phyloP scores from a whole-genome alignment of 176 grass and related monocot species.

The Oryza coarctata region DNA sequence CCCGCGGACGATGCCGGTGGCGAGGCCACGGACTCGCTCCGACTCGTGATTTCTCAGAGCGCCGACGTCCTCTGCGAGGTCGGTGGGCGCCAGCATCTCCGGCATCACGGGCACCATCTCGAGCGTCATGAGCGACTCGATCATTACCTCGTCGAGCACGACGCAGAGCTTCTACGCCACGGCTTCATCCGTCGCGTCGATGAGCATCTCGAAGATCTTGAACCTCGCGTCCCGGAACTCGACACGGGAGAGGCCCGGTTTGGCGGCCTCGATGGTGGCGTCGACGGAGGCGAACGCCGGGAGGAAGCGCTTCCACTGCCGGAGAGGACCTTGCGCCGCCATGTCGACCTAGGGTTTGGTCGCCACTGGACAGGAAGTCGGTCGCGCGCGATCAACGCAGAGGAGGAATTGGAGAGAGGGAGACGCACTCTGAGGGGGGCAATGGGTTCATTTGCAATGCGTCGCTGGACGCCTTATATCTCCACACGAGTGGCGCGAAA shows the following conservation, averaged over 20 bases:
- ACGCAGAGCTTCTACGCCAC: background rate
- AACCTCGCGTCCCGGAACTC: background rate
- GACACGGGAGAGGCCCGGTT: background rate
- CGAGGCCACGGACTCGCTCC: conserved; percentile 5
- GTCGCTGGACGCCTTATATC: background rate
- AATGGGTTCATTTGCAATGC: background rate
- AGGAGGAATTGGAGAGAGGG: background rate
- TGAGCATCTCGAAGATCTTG: background rate
- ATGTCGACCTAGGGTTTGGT: background rate
- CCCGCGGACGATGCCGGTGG: background rate
- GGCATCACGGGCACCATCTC: background rate
- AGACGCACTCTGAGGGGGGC: background rate
- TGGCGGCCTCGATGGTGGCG: background rate
- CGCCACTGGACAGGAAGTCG: background rate
- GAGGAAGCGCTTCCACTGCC: conserved; percentile 23
- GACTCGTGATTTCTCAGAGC: conserved; percentile 1
- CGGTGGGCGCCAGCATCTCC: background rate
- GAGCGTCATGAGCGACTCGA: background rate
- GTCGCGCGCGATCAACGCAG: background rate
- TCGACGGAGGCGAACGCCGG: conserved; percentile 6
- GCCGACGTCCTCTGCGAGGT: background rate
- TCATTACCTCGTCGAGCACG: background rate
- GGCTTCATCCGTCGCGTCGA: background rate
- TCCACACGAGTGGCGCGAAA: background rate
- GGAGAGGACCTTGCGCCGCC: background rate